Evolutionary conservation across 352 stramenopile genomes (phyloP).

Genomic region (Elongisporangium senticosum): DNA sequence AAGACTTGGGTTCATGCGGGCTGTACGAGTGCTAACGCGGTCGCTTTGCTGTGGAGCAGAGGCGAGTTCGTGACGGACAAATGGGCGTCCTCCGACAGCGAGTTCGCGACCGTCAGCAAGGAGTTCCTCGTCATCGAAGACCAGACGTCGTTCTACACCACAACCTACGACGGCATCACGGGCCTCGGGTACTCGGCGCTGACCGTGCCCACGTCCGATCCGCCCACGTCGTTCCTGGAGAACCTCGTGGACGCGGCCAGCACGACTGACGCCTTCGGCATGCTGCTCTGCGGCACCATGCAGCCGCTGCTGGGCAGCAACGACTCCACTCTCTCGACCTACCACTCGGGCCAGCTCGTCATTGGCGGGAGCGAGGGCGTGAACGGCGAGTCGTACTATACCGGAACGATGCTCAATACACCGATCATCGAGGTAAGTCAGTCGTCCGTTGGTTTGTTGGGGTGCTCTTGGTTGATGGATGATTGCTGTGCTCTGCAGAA

Average conservation of each 20-base stretch:
- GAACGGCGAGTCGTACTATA: conserved; percentile 53
- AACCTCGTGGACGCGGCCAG: conserved; percentile 34
- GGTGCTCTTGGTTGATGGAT: conserved; percentile 1
- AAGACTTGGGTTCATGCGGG: not conserved
- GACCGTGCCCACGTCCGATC: conserved; percentile 31
- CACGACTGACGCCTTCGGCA: conserved; percentile 55
- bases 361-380: conserved; percentile 57
- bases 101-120: conserved; percentile 51
- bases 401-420: conserved; percentile 69
- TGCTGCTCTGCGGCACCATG: conserved; percentile 76
- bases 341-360: conserved; percentile 56
- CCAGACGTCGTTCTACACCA: conserved; percentile 69
- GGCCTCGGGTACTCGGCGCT: conserved; percentile 61
- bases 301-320: conserved; percentile 45
- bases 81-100: conserved; percentile 35
- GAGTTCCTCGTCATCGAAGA: conserved; percentile 70
- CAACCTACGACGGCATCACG: conserved; percentile 75
- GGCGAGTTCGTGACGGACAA: conserved; percentile 67
- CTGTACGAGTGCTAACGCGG: not conserved
- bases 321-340: conserved; percentile 30
- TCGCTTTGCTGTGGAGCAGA: conserved; percentile 17
- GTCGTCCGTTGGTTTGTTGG: conserved; percentile 18
- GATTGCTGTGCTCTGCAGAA: conserved; percentile 25
- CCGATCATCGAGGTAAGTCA: conserved; percentile 31
- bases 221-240: conserved; percentile 50